Conservation (phyloP, 2,329 filamentous ascomycete species). For the Aspergillus clavatus region DNA sequence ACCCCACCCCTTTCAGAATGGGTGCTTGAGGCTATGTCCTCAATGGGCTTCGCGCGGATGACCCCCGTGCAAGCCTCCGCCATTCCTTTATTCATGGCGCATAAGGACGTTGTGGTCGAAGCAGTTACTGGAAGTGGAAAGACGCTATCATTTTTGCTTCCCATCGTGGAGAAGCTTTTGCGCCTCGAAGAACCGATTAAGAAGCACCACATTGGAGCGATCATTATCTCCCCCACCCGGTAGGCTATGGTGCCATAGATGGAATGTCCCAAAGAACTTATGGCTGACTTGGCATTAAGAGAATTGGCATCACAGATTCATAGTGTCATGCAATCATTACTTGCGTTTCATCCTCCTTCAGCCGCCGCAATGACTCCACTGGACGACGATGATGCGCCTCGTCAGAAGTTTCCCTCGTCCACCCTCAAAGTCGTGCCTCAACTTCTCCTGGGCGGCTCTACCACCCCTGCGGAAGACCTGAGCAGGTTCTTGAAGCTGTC, state of each 20-base stretch:
- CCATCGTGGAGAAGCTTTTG: constrained; percentile 75
- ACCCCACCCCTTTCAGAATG: constrained; percentile 71
- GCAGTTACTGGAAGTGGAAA: constrained; percentile 90
- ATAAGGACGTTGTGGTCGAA: constrained; percentile 91
- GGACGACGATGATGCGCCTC: constrained; percentile 39
- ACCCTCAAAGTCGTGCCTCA: constrained; percentile 69
- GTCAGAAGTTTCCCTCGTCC: constrained; percentile 41
- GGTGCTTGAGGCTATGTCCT: constrained; percentile 75
- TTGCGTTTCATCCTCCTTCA: constrained; percentile 79
- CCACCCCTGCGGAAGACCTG: constrained; percentile 77
- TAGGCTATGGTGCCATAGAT: constrained; percentile 19
- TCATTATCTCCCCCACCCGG: constrained; percentile 83
- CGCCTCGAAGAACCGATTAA: constrained; percentile 76
- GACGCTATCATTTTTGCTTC: constrained; percentile 79
- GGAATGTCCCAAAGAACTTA: background rate
- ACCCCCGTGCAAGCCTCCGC: constrained; percentile 93
- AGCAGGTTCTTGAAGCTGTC: constrained; percentile 76
- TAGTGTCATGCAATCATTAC: constrained; percentile 67
- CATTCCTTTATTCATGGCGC: constrained; percentile 79
- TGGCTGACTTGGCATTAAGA: constrained; percentile 40
- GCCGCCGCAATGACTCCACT: constrained; percentile 46
- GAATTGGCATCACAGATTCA: constrained; percentile 91
- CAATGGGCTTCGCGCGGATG: constrained; percentile 81
- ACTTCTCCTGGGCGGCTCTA: constrained; percentile 79
- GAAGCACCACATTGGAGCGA: constrained; percentile 82